Percentiles rank a stretch among this genome's conserved stretches.
Conservation (phyloP, 1,284 basidiomycete species). For the Stereum hirsutum region DNA sequence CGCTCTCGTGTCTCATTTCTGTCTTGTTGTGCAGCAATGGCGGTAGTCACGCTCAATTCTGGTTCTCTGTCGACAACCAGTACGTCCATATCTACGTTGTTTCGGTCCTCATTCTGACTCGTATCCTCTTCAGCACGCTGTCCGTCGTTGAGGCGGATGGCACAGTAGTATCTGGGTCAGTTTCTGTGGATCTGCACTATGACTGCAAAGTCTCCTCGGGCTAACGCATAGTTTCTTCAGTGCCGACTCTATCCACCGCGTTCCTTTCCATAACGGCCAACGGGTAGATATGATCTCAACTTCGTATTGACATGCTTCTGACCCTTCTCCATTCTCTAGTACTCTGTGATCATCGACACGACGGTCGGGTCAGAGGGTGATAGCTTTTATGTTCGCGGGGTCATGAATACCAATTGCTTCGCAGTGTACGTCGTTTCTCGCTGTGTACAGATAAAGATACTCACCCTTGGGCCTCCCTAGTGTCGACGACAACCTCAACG, state of each 20-base stretch:
- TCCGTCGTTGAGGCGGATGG: neutral
- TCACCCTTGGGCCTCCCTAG: neutral
- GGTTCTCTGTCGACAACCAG: neutral
- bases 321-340: neutral
- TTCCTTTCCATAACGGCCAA: neutral
- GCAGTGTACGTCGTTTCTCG: too few relatives aligned
- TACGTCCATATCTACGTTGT: neutral
- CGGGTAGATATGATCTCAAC: neutral
- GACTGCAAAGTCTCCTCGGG: too few relatives aligned
- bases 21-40: too few relatives aligned
- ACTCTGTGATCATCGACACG: neutral
- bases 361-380: neutral
- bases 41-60: neutral
- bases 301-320: neutral
- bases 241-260: neutral
- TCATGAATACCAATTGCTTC: slow-evolving; percentile 1
- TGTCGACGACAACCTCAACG: neutral
- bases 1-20: too few relatives aligned
- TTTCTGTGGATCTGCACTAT: too few relatives aligned
- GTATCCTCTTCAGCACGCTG: neutral
- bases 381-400: neutral
- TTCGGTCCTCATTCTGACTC: neutral
- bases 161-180: neutral
- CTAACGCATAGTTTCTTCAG: too few relatives aligned
- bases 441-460: too few relatives aligned